Evolutionary conservation across 192 early-diverging fungal species (phyloP), one percentile per base, ranked within the genome.

Genomic region (Dispira simplex): DNA sequence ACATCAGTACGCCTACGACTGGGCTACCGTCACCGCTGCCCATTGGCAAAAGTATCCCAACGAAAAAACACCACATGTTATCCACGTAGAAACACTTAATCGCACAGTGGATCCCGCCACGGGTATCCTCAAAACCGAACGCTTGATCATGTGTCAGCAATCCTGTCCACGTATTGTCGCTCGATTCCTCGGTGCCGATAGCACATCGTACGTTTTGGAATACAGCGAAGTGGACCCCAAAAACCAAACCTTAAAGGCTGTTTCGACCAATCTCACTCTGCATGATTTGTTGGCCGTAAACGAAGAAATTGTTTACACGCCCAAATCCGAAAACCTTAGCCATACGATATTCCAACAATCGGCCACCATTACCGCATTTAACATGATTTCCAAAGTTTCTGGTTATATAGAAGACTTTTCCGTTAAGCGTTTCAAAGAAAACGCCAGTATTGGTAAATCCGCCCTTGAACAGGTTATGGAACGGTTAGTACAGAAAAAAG

Each of bases 41-140:
- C 88, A 94, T 73, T 99, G 87, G 87, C 83, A 85, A 74, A 99
- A 99, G 74, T 99, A 99, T 78, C 97, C 97, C 0, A 99, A 99
- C 75, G 88, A 89, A 23, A 75, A 88, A 46, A 87, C 91, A 32
- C 82, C 85, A 53, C 97, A 99, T 68, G 95, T 99, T 49, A 66
- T 86, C 25, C 86, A 88, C 63, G 92, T 95, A 46, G 97, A 97
- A 77, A 81, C 90, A 4, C 77, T 99, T 57, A 79, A 85, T 63
- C 83, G 92, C 51, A 67, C 75, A 9, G 74, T 99, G 27, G 88
- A 92, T 69, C 82, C 87, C 11, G 78, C 76, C 46, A 92, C 90
- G 0, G 93, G 93, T 52, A 68, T 95, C 45, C 76, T 99, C 46
- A 79, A 77, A 51, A 94, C 93, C 11, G 90, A 95, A 73, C 83